Conservation (phyloP, 2,329 filamentous ascomycete genomes). For the Penicillium sp. region DNA sequence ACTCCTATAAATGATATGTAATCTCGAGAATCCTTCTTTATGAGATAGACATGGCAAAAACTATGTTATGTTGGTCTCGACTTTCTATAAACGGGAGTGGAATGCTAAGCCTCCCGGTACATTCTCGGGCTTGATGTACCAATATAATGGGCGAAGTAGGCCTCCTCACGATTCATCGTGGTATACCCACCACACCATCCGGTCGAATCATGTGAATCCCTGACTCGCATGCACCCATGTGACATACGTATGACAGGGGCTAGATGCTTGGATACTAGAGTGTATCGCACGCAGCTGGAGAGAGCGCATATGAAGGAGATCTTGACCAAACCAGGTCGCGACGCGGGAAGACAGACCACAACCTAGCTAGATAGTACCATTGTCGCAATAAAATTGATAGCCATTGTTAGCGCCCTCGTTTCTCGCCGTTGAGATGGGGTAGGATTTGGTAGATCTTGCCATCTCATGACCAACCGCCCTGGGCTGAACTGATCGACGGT, state of each 20-base stretch:
- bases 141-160: not conserved
- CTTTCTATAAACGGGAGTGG: not conserved
- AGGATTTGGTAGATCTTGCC: not conserved
- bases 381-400: not conserved
- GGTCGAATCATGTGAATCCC: conserved; percentile 9
- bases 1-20: not conserved
- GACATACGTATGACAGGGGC: conserved; percentile 13
- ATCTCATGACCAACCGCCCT: conserved; percentile 9
- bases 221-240: conserved; percentile 13
- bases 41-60: not conserved
- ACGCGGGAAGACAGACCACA: not conserved
- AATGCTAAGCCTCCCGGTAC: not conserved
- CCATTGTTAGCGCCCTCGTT: not conserved
- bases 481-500: not conserved
- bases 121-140: not conserved
- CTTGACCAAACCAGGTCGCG: not conserved
- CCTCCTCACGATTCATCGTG: not conserved
- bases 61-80: not conserved
- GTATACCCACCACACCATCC: conserved; percentile 4
- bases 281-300: not conserved
- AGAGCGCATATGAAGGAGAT: not conserved
- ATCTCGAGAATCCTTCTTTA: not conserved
- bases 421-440: not conserved
- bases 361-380: not conserved
- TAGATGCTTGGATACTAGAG: not conserved